Evolutionary conservation across 495 filamentous ascomycete genomes (phyloP).

Genomic region (Pyronema domesticum): DNA sequence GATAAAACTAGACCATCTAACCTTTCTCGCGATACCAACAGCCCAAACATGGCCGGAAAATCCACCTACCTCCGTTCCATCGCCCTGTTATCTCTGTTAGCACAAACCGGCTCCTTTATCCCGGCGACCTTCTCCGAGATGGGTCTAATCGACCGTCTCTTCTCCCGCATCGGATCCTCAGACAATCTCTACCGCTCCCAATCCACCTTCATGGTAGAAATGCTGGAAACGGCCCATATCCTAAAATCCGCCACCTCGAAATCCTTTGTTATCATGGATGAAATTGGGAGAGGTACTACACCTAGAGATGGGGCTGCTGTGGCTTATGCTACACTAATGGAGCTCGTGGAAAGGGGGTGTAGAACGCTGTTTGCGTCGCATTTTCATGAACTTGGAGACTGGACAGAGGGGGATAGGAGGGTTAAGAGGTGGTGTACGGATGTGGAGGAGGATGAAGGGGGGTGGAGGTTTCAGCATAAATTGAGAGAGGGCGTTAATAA

Average conservation of each 20-base stretch:
- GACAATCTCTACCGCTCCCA: slow-evolving; percentile 85
- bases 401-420: slow-evolving; percentile 40
- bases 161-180: slow-evolving; percentile 78
- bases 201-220: slow-evolving; percentile 88
- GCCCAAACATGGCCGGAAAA: slow-evolving; percentile 97
- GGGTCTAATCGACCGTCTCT: slow-evolving; percentile 79
- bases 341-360: slow-evolving; percentile 52
- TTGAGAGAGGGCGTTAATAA: slow-evolving; percentile 68
- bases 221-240: slow-evolving; percentile 59
- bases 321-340: slow-evolving; percentile 70
- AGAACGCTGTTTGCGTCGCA: slow-evolving; percentile 87
- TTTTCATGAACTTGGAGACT: slow-evolving; percentile 70
- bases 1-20: no score
- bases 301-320: slow-evolving; percentile 80
- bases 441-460: slow-evolving; percentile 38
- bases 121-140: slow-evolving; percentile 71
- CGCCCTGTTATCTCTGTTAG: slow-evolving; percentile 79
- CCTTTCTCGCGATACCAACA: no score
- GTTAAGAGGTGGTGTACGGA: slow-evolving; percentile 82
- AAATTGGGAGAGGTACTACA: slow-evolving; percentile 85
- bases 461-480: slow-evolving; percentile 74
- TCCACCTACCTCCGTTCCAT: slow-evolving; percentile 89
- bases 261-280: slow-evolving; percentile 97
- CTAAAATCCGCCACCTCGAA: slow-evolving; percentile 45
- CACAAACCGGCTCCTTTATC: slow-evolving; percentile 81